Evolutionary conservation across 371 early-diverging fungal genomes (phyloP), one percentile per base, ranked within the genome.

Genomic region (Capillidium rhysosporum): DNA sequence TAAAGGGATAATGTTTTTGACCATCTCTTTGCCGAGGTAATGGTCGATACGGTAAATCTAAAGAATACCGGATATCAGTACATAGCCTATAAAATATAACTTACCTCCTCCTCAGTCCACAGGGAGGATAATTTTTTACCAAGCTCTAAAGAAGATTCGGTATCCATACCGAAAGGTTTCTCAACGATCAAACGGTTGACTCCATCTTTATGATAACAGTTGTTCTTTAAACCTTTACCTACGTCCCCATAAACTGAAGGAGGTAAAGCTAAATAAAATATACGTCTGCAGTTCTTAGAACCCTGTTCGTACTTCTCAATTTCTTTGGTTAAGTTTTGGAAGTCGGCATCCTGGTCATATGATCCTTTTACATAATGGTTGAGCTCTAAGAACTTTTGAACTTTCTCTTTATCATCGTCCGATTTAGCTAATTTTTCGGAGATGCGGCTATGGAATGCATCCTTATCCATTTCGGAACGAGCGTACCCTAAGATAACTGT

Each of bases 1-100:
- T 55, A 97, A 63, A 2, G 84, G 79, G 77, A 96, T 79, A 49
- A 96, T 63, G 65, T 95, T 95, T 69, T 97, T 97, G 57, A 97
- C 95, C 98, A 97, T 97, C 60, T 97, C 98, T 64, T 97, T 97
- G 60, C 98, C 98, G 47, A 97, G 82, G 60, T 96, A 97, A 65
- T 97, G 98, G 65, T 96, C 96, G 59, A 96, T 97, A 60, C 98
- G 87, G 71, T 88, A 96, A 45, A 91, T 84, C 84, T 88, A 63
- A 21, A 16, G 28, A 18, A 18, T 20, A 47, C 12, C 7, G 28
- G 18, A 41, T n/a, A 46, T 14, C 25, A 40, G 62, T 28, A 23
- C 29, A 46, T 45, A 40, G 28, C 53, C 4, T 51, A 16, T 39
- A 23, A 16, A 40, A 4, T 43, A 29, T 2, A 56, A n/a, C 26